phyloP scores from a whole-genome alignment of 1,284 basidiomycete species.

The Marasmius fiardii region DNA sequence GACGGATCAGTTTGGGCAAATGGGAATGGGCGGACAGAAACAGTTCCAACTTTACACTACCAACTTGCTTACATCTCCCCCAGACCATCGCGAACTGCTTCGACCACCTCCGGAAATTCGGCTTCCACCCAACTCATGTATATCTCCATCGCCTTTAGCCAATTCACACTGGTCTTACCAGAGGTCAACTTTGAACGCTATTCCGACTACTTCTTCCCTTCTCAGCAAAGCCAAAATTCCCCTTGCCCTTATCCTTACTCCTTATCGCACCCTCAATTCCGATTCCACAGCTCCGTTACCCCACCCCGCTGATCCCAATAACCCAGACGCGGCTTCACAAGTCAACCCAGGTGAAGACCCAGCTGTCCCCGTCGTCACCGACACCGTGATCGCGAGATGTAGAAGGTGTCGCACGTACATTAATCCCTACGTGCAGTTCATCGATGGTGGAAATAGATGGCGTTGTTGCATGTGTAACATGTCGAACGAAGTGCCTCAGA shows the following conservation, averaged over 20 bases:
- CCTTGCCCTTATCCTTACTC: constrained; percentile 87
- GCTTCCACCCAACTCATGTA: constrained; percentile 78
- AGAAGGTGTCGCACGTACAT: constrained; percentile 97
- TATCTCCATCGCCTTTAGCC: constrained; percentile 78
- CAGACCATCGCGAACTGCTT: constrained; percentile 83
- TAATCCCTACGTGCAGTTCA: constrained; percentile 98
- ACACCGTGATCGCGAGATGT: constrained; percentile 97
- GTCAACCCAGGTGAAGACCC: constrained; percentile 54
- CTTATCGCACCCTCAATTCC: constrained; percentile 77
- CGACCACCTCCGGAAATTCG: constrained; percentile 86
- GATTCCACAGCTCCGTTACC: neutral
- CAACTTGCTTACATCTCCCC: constrained; percentile 87
- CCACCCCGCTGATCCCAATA: neutral
- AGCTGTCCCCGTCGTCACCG: constrained; percentile 84
- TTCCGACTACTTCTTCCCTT: constrained; percentile 91
- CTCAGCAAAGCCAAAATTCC: constrained; percentile 94
- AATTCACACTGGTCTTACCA: constrained; percentile 93
- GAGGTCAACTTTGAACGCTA: constrained; percentile 87
- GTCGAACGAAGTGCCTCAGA: constrained; percentile 97
- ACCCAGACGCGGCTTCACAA: neutral
- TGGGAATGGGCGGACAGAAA: constrained; percentile 76
- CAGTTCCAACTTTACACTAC: constrained; percentile 75
- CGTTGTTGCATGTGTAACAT: constrained; percentile 99
- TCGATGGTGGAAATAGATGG: constrained; percentile 97
- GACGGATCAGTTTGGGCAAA: constrained; percentile 82